These are phyloP conservation scores for Pneumocystis wakefieldiae DNA, from an alignment of 1,139 yeast genomes.

Conservation along the genomic window DNA sequence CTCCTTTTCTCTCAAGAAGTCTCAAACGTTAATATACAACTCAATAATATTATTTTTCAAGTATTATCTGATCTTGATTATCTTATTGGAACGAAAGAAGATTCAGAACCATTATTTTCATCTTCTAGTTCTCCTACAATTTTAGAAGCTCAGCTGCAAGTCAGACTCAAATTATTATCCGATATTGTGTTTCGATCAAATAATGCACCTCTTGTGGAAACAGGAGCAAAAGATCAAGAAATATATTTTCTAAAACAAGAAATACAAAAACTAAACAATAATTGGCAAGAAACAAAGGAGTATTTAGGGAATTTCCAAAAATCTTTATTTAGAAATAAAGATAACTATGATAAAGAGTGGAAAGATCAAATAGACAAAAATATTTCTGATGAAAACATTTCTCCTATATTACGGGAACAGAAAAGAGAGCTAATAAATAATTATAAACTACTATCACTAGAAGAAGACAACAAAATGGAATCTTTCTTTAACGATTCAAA, in stretches of 20 bases:
- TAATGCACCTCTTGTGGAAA: not conserved
- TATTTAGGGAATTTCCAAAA: not conserved
- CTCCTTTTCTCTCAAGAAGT: not conserved
- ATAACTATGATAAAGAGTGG: not conserved
- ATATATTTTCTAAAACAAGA: not conserved
- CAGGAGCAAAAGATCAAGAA: not conserved
- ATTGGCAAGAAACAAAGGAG: not conserved
- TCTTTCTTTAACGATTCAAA: not conserved
- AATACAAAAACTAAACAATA: not conserved
- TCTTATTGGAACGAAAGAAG: not conserved
- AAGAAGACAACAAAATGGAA: not conserved
- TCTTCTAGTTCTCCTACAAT: not conserved
- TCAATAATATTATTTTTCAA: not conserved
- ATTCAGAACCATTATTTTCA: not conserved
- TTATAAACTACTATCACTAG: not conserved
- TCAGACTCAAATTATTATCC: not conserved
- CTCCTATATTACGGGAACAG: not conserved
- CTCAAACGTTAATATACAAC: not conserved
- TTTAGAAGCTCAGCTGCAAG: not conserved
- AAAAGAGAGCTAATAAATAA: not conserved
- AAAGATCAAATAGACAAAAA: not conserved
- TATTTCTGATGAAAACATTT: not conserved
- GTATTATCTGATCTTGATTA: not conserved
- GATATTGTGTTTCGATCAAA: not conserved
- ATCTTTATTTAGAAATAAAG: not conserved